Evolutionary conservation across 306 rosid genomes (phyloP), one percentile per base, ranked within the genome.

Genomic region (Cercis canadensis): DNA sequence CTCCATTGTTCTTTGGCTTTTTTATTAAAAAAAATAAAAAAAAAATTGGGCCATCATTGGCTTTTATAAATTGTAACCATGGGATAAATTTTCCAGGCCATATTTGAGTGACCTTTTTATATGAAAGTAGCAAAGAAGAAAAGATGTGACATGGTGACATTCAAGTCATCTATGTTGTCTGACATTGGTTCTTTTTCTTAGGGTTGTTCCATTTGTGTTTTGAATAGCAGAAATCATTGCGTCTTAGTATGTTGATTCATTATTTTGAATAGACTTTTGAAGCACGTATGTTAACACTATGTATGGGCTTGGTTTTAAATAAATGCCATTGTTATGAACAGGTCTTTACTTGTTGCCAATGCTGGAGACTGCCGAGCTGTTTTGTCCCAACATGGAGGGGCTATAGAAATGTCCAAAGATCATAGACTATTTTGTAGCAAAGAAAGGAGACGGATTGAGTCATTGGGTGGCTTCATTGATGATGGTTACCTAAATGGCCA

Each of bases 291-390:
- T 34, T 7, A 3, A 7, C 5, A 34, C 37, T 32, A 7, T 4
- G 21, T 11, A 39, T 12, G 31, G 12, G 4, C 3, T 37, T 53
- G 36, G 21, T 45, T 46, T 60, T 46, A 9, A 57, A 55, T 31
- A 10, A 43, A 4, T 21, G 52, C 8, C 14, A 6, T 51, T 61
- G 21, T 73, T 49, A 68, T 75, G 57, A 29, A 51, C 81, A 94
- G 98, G 78, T 89, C 99, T 57, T 83, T 94, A 73, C 92, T 94
- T 3, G 99, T 94, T 50, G 99, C 99, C n/a, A n/a, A n/a, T n/a
- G n/a, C n/a, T n/a, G n/a, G n/a, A n/a, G n/a, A n/a, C n/a, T n/a
- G n/a, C n/a, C n/a, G n/a, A n/a, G n/a, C n/a, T n/a, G n/a, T n/a
- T n/a, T n/a, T n/a, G n/a, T n/a, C n/a, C n/a, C n/a, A n/a, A n/a